A percentile compares a stretch with the other conserved stretches of the same genome.
Conservation (phyloP, 2,329 filamentous ascomycete species). For the Magnaporthiopsis poae region DNA sequence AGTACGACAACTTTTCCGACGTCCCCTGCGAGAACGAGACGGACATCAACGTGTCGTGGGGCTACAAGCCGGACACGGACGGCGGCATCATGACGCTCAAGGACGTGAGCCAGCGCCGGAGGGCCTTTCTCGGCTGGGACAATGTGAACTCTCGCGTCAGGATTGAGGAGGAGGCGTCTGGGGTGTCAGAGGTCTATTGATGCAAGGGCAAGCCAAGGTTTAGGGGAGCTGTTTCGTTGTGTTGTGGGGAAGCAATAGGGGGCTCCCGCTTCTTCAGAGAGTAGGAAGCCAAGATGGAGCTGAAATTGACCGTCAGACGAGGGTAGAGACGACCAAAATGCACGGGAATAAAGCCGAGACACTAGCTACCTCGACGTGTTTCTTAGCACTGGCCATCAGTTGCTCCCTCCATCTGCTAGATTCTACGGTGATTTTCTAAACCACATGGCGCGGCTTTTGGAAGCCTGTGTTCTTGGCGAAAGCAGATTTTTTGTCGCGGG, state of each 20-base stretch:
- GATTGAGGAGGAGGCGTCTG: background rate
- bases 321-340: background rate
- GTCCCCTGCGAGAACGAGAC: conserved; percentile 15
- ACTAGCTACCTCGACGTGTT: background rate
- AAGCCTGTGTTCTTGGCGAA: no score
- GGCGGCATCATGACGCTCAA: conserved; percentile 22
- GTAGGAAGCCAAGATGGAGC: background rate
- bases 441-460: no score
- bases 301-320: no score
- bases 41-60: conserved; percentile 24
- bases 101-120: conserved; percentile 11
- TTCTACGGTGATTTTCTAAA: no score
- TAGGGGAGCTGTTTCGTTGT: no score
- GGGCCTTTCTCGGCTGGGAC: conserved; percentile 18
- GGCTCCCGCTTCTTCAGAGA: no score
- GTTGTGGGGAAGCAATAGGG: no score
- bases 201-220: background rate
- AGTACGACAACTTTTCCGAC: conserved; percentile 18
- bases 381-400: background rate
- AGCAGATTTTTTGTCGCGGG: no score
- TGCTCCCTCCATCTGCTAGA: background rate
- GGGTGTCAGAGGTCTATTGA: conserved; percentile 1
- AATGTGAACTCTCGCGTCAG: conserved; percentile 11
- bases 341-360: background rate
- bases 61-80: conserved; percentile 20